These are phyloP conservation scores for Lagenaria siceraria DNA, from an alignment of 306 rosid genomes.

Conservation along the genomic window DNA sequence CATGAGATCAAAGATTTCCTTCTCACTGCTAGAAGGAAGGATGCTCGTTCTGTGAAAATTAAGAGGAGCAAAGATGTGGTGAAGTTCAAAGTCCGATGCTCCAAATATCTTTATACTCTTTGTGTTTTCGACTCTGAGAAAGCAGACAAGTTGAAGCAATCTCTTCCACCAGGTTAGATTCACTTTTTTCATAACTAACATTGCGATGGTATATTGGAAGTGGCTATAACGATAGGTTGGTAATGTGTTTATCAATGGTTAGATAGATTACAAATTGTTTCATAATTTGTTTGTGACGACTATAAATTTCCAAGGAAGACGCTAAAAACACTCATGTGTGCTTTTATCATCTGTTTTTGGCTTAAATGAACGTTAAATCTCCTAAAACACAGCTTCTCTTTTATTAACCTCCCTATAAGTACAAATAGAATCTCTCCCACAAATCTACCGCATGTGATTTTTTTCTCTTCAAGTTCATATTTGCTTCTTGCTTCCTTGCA, in stretches of 20 bases:
- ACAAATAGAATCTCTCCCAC: too few relatives aligned
- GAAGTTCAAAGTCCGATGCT: conserved; percentile 43
- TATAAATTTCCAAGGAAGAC: neutral
- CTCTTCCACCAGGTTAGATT: conserved; percentile 33
- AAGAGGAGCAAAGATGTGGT: conserved; percentile 34
- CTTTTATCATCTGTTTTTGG: neutral
- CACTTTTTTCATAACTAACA: neutral
- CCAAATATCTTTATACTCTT: conserved; percentile 39
- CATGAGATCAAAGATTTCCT: conserved; percentile 49
- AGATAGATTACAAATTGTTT: neutral
- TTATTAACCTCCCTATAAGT: neutral
- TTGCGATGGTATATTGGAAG: neutral
- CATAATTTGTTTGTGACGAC: neutral
- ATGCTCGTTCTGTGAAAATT: conserved; percentile 39
- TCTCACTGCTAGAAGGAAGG: conserved; percentile 46
- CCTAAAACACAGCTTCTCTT: neutral
- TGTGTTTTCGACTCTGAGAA: conserved; percentile 37
- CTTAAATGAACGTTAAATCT: neutral
- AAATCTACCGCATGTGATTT: too few relatives aligned
- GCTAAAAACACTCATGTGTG: neutral
- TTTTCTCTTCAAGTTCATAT: too few relatives aligned
- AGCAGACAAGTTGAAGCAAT: conserved; percentile 43
- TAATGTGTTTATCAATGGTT: neutral
- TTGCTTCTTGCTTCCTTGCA: too few relatives aligned
- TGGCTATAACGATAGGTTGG: neutral